Conservation (phyloP, 768 basidiomycete genomes). For the Udeniomyces megalosporus region DNA sequence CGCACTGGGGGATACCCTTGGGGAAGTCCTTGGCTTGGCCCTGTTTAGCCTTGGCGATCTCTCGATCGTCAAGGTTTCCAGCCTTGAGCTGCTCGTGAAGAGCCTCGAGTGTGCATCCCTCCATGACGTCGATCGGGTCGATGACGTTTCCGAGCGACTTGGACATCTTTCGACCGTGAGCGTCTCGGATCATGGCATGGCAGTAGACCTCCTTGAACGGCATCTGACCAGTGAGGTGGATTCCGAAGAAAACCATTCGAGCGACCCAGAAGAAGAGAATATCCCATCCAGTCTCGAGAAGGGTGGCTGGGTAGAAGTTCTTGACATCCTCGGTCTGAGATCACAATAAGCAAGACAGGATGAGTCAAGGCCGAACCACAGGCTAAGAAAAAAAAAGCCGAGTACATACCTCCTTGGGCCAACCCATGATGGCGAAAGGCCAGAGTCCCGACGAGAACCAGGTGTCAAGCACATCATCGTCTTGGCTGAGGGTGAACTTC, state of each 20-base stretch:
- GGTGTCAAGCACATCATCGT: conserved; percentile 93
- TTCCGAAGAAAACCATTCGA: conserved; percentile 87
- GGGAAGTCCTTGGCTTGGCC: conserved; percentile 99
- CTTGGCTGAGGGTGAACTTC: conserved; percentile 66
- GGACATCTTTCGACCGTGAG: conserved; percentile 97
- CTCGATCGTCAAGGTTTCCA: conserved; percentile 85
- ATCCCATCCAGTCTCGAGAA: conserved; percentile 98
- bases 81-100: conserved; percentile 72
- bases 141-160: conserved; percentile 97
- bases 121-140: conserved; percentile 88
- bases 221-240: conserved; percentile 72
- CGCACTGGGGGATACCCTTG: conserved; percentile 96
- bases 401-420: conserved; percentile 66
- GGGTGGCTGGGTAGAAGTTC: conserved; percentile 70
- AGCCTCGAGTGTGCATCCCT: conserved; percentile 58
- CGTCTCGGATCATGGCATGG: conserved; percentile 97
- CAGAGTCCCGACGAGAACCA: conserved; percentile 98
- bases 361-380: background rate
- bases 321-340: conserved; percentile 56
- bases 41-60: conserved; percentile 72
- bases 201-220: conserved; percentile 93
- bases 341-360: background rate
- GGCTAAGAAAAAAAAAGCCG: background rate
- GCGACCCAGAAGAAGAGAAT: conserved; percentile 99
- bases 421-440: conserved; percentile 95